A percentile compares a stretch with the other conserved stretches of the same genome.
Conservation (phyloP, 2,329 filamentous ascomycete genomes). For the Xylariaceae sp. region DNA sequence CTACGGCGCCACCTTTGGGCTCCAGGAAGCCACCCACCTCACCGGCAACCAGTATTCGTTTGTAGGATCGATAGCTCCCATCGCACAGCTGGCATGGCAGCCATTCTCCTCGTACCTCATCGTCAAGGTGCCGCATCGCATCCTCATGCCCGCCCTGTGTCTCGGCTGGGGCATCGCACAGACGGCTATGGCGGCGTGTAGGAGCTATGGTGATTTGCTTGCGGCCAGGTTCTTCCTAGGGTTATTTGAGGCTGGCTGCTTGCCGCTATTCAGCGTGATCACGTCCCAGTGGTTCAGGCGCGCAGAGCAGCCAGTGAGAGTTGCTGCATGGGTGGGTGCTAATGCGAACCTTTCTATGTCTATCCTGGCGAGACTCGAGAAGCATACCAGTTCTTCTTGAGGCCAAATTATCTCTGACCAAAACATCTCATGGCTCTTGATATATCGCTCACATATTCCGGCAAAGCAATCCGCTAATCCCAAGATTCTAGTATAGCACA, state of each 20-base stretch:
- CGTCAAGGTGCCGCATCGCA: slow-evolving; percentile 57
- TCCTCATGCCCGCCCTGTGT: slow-evolving; percentile 50
- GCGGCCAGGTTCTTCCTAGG: slow-evolving; percentile 52
- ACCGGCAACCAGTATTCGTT: slow-evolving; percentile 47
- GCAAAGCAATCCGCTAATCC: too few relatives aligned
- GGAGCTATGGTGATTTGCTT: slow-evolving; percentile 45
- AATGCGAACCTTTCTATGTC: too few relatives aligned
- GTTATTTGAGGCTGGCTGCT: slow-evolving; percentile 46
- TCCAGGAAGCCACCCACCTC: slow-evolving; percentile 54
- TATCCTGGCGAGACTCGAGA: too few relatives aligned
- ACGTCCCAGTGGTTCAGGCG: slow-evolving; percentile 61
- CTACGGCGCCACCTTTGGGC: slow-evolving; percentile 60
- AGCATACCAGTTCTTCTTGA: too few relatives aligned
- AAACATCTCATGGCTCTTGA: too few relatives aligned
- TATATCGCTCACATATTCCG: too few relatives aligned
- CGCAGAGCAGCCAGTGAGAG: slow-evolving; percentile 53
- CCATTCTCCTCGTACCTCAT: slow-evolving; percentile 48
- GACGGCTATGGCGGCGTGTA: slow-evolving; percentile 47
- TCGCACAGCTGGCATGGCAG: slow-evolving; percentile 51
- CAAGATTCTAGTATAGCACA: too few relatives aligned
- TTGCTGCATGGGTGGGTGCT: slow-evolving; percentile 48
- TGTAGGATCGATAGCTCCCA: slow-evolving; percentile 40
- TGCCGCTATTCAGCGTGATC: slow-evolving; percentile 52
- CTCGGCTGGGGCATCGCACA: slow-evolving; percentile 49
- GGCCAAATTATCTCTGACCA: too few relatives aligned